These are phyloP conservation scores for Aschersonia sp. DNA, from an alignment of 2,329 filamentous ascomycete genomes.

Conservation along the genomic window DNA sequence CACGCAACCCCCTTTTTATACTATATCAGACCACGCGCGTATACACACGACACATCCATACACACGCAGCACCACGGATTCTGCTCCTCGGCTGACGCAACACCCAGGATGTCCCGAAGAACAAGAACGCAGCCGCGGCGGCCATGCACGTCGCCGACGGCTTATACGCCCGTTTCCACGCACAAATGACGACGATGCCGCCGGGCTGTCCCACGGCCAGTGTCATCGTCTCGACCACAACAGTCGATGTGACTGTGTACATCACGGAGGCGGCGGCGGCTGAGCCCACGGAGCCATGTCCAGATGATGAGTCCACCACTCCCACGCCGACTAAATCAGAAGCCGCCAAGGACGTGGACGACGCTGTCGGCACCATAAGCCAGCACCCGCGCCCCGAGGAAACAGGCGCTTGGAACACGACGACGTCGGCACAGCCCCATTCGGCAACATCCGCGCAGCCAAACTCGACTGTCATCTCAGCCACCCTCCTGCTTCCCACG, in stretches of 20 bases:
- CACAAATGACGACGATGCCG: neutral
- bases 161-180: neutral
- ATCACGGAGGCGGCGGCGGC: slow-evolving; percentile 13
- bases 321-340: neutral
- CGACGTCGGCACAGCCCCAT: neutral
- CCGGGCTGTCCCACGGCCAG: slow-evolving; percentile 11
- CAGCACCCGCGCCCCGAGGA: neutral
- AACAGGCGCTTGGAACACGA: neutral
- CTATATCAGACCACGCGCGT: no score
- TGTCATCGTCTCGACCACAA: slow-evolving; percentile 15
- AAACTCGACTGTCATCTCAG: slow-evolving; percentile 1
- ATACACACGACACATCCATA: no score
- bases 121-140: neutral
- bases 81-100: neutral
- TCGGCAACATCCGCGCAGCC: neutral
- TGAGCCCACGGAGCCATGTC: slow-evolving; percentile 3
- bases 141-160: neutral
- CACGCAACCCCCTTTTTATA: no score
- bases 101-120: neutral
- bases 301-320: neutral
- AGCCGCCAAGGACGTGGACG: no score
- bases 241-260: slow-evolving; percentile 16
- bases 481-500: neutral
- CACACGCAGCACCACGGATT: no score
- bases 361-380: neutral